Conservation (phyloP, 1,284 basidiomycete genomes). For the Pholiota adiposa region DNA sequence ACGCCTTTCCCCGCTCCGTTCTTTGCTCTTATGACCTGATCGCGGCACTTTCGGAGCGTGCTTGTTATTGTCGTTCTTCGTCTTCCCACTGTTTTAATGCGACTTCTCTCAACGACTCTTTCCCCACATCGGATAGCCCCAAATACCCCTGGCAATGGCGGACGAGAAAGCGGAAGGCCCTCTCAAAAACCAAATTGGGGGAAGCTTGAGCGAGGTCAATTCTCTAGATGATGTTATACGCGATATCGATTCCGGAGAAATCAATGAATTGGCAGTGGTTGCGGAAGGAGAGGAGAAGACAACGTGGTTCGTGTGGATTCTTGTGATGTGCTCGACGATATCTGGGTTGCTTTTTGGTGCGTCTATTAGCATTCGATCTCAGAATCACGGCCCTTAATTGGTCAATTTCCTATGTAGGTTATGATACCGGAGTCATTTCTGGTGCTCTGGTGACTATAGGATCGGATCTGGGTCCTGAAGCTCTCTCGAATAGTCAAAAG, state of each 20-base stretch:
- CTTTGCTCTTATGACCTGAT: conserved; percentile 8
- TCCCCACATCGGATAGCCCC: neutral
- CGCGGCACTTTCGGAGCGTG: neutral
- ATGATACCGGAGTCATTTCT: conserved; percentile 82
- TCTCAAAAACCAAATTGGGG: conserved; percentile 10
- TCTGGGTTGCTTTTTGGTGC: conserved; percentile 80
- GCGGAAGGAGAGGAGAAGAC: conserved; percentile 74
- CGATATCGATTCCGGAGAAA: conserved; percentile 50
- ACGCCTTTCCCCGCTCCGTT: conserved; percentile 1
- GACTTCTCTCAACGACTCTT: neutral
- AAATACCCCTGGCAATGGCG: neutral
- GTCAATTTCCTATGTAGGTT: conserved; percentile 48
- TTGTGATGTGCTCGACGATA: conserved; percentile 69
- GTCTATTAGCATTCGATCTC: conserved; percentile 26
- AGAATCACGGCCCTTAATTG: neutral
- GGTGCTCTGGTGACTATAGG: conserved; percentile 78
- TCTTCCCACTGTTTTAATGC: neutral
- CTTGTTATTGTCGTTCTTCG: neutral
- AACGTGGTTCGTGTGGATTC: conserved; percentile 73
- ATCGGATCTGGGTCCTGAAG: conserved; percentile 63
- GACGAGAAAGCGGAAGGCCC: conserved; percentile 1
- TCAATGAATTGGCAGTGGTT: conserved; percentile 62
- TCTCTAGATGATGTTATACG: conserved; percentile 23
- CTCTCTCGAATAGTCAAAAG: conserved; percentile 69
- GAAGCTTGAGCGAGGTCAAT: conserved; percentile 17